These are phyloP conservation scores for Mucuna pruriens DNA, from an alignment of 306 rosid genomes.

Conservation along the genomic window DNA sequence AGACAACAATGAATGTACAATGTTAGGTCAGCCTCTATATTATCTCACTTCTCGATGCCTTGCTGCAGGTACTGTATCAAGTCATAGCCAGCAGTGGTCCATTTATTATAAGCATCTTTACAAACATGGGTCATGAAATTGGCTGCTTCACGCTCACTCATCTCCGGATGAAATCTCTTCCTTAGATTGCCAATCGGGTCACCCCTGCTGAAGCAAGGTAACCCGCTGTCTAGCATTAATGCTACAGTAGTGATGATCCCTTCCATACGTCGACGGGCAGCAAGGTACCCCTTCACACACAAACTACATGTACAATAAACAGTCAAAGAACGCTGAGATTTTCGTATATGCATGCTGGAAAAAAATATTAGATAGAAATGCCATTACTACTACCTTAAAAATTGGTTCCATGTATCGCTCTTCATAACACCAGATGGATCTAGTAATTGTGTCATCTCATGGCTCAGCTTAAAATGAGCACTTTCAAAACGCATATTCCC, in stretches of 20 bases:
- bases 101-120: constrained; percentile 96
- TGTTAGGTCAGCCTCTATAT: constrained; percentile 35
- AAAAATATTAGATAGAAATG: not conserved
- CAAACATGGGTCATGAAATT: constrained; percentile 96
- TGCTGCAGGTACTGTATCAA: constrained; percentile 97
- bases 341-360: not conserved
- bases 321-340: constrained; percentile 30
- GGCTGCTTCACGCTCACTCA: constrained; percentile 97
- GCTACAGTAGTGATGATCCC: constrained; percentile 82
- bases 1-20: constrained; percentile 42
- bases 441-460: constrained; percentile 96
- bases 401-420: constrained; percentile 94
- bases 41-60: constrained; percentile 86
- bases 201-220: constrained; percentile 98
- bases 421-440: constrained; percentile 97
- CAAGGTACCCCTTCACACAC: constrained; percentile 96
- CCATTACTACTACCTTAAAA: constrained; percentile 67
- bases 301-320: constrained; percentile 51
- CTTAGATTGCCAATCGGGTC: constrained; percentile 97
- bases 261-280: constrained; percentile 87
- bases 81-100: constrained; percentile 99
- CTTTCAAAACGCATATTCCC: constrained; percentile 98
- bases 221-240: constrained; percentile 93
- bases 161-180: constrained; percentile 96
- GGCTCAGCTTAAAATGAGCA: constrained; percentile 99